Base-by-base conservation (phyloP, 495 filamentous ascomycete genomes). In the Neurospora sp. region DNA sequence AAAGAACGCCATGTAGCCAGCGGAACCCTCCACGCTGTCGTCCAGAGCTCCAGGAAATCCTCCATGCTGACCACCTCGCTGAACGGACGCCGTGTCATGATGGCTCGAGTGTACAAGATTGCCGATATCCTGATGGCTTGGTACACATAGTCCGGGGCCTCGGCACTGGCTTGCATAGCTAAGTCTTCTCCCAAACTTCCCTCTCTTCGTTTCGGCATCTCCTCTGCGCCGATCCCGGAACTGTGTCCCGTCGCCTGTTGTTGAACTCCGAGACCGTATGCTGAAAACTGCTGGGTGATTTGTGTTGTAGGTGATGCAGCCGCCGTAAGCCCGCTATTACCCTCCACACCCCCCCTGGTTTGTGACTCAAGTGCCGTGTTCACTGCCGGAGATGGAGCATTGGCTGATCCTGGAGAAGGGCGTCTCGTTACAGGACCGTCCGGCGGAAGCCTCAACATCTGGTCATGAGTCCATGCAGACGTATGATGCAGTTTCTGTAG, bases 21-120 rank as follows among this genome's bases (percentile, higher is more conserved):
- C 70, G 81, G 77, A 69, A 83, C 78, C 4, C 73, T 73, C 81
- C 81, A 83, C 3, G 75, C 71, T 20, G 80, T 81, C 31, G 76
- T 80, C 81, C 81, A 83, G 5, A 83, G 75, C 69, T 74, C 61
- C n/a, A 75, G 37, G 69, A 81, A 79, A 37, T 80, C 80, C 12
- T 31, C 68, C 4, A 69, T 37, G 8, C 39, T 40, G 8, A 80
- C 75, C n/a, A 78, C 47, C 1, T 20, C 20, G 47, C 75, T 76
- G 47, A 81, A 79, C 2, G 81, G 80, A 4, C 59, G 74, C 1
- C 80, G 79, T 4, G 69, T 39, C 72, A 74, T 77, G 76, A 83
- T 79, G 35, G 80, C 78, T 3, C 74, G 77, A 69, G 71, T 74
- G 75, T 83, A 83, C 37, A 83, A 59, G 6, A 81, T 73, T 18